These are phyloP conservation scores for Penicillium turbatum DNA, from an alignment of 495 filamentous ascomycete genomes.

Conservation along the genomic window DNA sequence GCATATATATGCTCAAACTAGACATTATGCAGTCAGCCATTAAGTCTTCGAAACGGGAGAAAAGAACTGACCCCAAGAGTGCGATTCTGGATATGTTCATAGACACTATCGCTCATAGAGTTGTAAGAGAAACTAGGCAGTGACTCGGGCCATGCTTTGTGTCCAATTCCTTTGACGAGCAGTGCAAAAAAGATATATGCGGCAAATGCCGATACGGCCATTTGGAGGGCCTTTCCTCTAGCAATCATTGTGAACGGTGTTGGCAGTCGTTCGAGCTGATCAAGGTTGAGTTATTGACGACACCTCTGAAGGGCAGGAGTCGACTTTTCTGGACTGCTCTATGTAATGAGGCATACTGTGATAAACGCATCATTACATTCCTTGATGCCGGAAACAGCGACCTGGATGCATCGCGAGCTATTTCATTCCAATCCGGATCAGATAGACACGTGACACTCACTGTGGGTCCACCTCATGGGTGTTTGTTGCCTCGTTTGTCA, in stretches of 20 bases:
- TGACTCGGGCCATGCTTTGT: neutral
- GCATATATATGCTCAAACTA: constrained; percentile 49
- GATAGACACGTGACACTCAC: neutral
- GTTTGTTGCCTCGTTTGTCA: neutral
- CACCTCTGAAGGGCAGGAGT: neutral
- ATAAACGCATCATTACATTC: neutral
- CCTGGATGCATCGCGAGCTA: neutral
- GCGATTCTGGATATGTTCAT: constrained; percentile 25
- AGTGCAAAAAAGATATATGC: neutral
- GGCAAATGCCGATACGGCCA: neutral
- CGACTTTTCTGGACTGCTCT: neutral
- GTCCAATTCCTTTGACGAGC: neutral
- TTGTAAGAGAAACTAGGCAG: neutral
- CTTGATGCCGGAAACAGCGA: neutral
- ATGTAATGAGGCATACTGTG: neutral
- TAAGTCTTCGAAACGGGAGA: neutral
- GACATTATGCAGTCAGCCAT: neutral
- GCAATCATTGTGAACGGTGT: neutral
- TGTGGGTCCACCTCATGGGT: neutral
- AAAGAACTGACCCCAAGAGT: constrained; percentile 23
- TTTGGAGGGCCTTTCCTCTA: neutral
- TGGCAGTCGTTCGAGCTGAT: neutral
- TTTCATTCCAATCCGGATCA: neutral
- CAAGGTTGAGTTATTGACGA: neutral
- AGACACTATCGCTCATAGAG: constrained; percentile 11